Conservation (phyloP, 805 yeast genomes). For the Saturnispora quitensis region DNA sequence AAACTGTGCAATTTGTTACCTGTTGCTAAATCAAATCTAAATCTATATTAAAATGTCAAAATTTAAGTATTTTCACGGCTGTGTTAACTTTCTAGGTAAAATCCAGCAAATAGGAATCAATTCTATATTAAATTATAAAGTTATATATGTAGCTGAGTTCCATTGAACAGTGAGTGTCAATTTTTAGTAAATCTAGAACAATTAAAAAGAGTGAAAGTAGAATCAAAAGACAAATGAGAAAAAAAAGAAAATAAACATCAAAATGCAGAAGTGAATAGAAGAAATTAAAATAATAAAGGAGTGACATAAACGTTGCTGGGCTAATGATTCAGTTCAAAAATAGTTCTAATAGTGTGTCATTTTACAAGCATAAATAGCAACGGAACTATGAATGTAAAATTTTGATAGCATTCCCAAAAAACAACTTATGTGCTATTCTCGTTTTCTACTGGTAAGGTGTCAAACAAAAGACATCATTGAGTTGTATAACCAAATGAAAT, state of each 20-base stretch:
- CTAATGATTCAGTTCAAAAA: not conserved
- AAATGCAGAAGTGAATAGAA: not conserved
- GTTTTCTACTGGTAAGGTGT: not conserved
- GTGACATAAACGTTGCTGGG: not conserved
- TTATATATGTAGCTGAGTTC: not conserved
- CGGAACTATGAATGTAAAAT: too few relatives aligned
- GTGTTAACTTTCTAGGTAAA: not conserved
- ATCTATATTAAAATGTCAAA: not conserved
- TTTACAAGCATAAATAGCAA: not conserved
- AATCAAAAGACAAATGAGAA: not conserved
- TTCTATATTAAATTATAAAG: not conserved
- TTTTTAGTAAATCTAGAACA: not conserved
- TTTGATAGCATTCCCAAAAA: not conserved
- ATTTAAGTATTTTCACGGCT: not conserved
- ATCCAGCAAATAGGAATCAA: not conserved
- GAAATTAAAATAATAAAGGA: not conserved
- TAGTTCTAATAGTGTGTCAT: not conserved
- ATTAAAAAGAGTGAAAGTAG: not conserved
- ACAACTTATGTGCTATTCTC: too few relatives aligned
- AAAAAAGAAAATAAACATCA: not conserved
- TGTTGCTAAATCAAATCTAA: not conserved
- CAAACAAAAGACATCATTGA: too few relatives aligned
- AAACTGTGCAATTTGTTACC: not conserved
- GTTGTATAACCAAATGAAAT: not conserved
- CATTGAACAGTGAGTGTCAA: not conserved